These are phyloP conservation scores for Gaultheria prostrata DNA, from an alignment of 148 eudicot species.

Conservation along the genomic window DNA sequence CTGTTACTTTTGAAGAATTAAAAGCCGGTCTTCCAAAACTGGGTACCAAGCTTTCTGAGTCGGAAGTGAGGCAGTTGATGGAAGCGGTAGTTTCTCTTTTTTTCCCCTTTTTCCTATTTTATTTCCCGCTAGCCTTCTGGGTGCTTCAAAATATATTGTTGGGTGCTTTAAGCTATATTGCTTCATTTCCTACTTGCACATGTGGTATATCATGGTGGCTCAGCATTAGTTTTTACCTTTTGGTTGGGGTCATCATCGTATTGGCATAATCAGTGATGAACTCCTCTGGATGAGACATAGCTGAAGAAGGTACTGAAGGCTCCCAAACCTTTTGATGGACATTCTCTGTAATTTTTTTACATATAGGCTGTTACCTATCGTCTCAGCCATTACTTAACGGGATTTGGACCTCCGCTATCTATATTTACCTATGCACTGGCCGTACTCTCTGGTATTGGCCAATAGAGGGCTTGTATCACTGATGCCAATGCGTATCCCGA, in stretches of 20 bases:
- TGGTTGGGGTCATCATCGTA: neutral
- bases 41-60: conserved; percentile 82
- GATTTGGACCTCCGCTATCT: neutral
- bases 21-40: conserved; percentile 88
- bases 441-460: neutral
- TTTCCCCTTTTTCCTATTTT: conserved; percentile 2
- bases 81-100: conserved; percentile 66
- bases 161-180: neutral
- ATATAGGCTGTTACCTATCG: neutral
- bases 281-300: conserved; percentile 3
- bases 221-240: neutral
- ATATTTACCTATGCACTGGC: neutral
- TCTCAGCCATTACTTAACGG: neutral
- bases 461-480: neutral
- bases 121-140: neutral
- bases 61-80: conserved; percentile 92
- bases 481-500: neutral
- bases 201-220: neutral
- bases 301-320: neutral
- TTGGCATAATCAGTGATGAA: neutral
- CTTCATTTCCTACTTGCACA: neutral
- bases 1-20: conserved; percentile 87
- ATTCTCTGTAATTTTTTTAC: neutral
- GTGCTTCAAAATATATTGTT: neutral
- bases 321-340: neutral